Evolutionary conservation across 768 basidiomycete genomes (phyloP).

Genomic region (Leccinellum rugosiceps): DNA sequence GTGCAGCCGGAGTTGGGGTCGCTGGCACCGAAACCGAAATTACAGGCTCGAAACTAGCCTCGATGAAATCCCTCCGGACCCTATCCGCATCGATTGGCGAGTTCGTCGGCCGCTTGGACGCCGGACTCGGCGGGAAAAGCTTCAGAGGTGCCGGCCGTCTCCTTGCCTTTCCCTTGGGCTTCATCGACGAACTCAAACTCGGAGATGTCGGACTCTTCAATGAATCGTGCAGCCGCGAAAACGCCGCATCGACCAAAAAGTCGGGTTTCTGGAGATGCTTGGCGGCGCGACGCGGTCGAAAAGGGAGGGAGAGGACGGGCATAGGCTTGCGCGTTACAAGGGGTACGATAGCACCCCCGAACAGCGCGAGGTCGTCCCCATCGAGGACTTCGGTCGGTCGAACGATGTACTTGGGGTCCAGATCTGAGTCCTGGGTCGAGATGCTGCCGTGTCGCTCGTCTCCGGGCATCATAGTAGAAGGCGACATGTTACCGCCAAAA

Average conservation of each 20-base stretch:
- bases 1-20: too few species aligned
- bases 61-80: slow-evolving; percentile 41
- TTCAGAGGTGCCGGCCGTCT: slow-evolving; percentile 43
- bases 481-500: slow-evolving; percentile 33
- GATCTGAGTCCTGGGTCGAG: slow-evolving; percentile 52
- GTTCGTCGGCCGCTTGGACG: slow-evolving; percentile 32
- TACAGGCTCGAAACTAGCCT: slow-evolving; percentile 37
- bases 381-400: slow-evolving; percentile 31
- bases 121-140: slow-evolving; percentile 33
- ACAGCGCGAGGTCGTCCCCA: slow-evolving; percentile 35
- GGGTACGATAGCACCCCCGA: slow-evolving; percentile 28
- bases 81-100: slow-evolving; percentile 35
- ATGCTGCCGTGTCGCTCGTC: slow-evolving; percentile 43
- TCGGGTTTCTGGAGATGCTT: slow-evolving; percentile 38
- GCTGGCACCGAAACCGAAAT: not conserved
- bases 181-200: slow-evolving; percentile 11
- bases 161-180: slow-evolving; percentile 31
- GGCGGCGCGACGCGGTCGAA: slow-evolving; percentile 34
- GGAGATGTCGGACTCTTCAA: slow-evolving; percentile 9
- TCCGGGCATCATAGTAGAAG: slow-evolving; percentile 4
- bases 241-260: slow-evolving; percentile 33
- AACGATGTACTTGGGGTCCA: slow-evolving; percentile 49
- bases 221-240: slow-evolving; percentile 13
- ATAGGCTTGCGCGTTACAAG: slow-evolving; percentile 29
- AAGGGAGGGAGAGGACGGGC: slow-evolving; percentile 37